Evolutionary conservation across 352 stramenopile genomes (phyloP), one percentile per base, ranked within the genome.

Genomic region (Achlya hypogyna): DNA sequence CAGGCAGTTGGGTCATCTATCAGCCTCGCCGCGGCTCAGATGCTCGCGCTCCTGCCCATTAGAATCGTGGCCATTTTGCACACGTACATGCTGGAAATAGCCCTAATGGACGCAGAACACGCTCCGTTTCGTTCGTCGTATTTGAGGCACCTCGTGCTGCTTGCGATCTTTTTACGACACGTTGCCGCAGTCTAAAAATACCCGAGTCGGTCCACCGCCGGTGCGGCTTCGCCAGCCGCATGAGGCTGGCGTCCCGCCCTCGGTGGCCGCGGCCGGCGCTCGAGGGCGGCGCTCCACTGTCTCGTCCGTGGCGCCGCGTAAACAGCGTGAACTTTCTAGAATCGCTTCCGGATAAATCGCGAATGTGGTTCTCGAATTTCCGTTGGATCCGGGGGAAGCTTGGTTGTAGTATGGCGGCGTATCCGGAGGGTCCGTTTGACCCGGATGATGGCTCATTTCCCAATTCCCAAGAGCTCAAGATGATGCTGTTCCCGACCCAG

Each of bases 391-490:
- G 38, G 12, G 12, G 38, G 12, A 10, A 45, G 12, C 38, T 45
- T 45, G 38, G 6, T 10, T 9, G 38, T 45, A n/a, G 38, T 45
- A 45, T 45, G 38, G 38, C 6, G 1, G 38, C 38, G 38, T 45
- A 45, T 45, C 38, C 38, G 38, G 38, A 45, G 14, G 38, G n/a
- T 45, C 4, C 1, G 38, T 10, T 18, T n/a, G n/a, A 10, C 38
- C 12, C 38, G 2, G 38, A 45, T 45, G 14, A 18, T 18, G 23
- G 8, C 20, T 32, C 23, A 58, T 5, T 38, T 58, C 10, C 27
- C 20, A 58, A 38, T 27, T 58, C 23, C 51, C 51, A 58, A 27
- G 22, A 51, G n/a, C n/a, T n/a, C n/a, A 63, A 34, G 54, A 63
- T 63, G 54, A 63, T 63, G 54, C 35, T 51, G 12, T 51, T 38